phyloP scores from a whole-genome alignment of 192 early-diverging fungal species.

The Backusella macrospora region DNA sequence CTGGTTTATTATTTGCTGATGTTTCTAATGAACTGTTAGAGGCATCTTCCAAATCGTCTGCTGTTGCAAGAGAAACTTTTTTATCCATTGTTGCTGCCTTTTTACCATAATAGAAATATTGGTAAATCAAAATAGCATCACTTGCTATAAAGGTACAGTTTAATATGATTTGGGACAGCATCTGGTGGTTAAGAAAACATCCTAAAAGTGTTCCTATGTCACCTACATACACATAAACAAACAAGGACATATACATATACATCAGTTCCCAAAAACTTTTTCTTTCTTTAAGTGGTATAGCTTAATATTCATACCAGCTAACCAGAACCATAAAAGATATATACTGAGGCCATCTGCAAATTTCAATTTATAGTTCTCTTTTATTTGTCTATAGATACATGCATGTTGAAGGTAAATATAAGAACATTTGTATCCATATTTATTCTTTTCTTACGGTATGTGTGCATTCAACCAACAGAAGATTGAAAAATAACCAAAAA shows the following conservation, averaged over 20 bases:
- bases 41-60: too few species aligned
- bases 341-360: slow-evolving; percentile 52
- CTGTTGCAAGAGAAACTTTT: too few species aligned
- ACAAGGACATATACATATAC: not conserved
- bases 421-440: not conserved
- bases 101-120: not conserved
- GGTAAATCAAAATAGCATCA: not conserved
- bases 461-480: slow-evolving; percentile 70
- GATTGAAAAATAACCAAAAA: slow-evolving; percentile 60
- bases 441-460: slow-evolving; percentile 56
- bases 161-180: slow-evolving; percentile 57
- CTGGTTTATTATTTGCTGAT: too few species aligned
- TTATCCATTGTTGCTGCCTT: not conserved
- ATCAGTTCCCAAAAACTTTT: not conserved
- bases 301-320: slow-evolving; percentile 44
- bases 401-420: not conserved
- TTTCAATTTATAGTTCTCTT: slow-evolving; percentile 51
- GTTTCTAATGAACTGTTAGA: not conserved
- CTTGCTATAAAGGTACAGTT: not conserved
- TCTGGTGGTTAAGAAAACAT: slow-evolving; percentile 67
- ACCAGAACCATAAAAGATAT: slow-evolving; percentile 61
- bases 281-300: not conserved
- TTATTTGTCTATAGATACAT: slow-evolving; percentile 39
- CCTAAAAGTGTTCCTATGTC: slow-evolving; percentile 71
- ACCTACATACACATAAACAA: slow-evolving; percentile 40